Base-by-base conservation (phyloP, 1,139 yeast species). In the Blastobotrys niveus region DNA sequence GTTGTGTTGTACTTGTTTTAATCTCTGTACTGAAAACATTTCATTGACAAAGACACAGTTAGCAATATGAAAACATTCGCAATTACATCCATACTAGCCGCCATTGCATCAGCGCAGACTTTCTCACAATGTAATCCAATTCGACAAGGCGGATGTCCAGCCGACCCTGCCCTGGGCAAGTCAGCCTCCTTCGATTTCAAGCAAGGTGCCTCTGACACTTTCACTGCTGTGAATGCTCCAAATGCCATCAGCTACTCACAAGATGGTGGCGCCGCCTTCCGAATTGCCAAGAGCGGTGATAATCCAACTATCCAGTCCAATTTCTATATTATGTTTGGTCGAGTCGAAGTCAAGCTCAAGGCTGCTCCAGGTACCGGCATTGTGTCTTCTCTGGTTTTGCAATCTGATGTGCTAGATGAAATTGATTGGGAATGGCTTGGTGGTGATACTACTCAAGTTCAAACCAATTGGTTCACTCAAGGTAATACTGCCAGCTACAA, bases 391-490 rank as follows among this genome's bases (percentile, higher is more conserved):
- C 79, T 86, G 55, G 85, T 80, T 54, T 70, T 87, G 50, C 93
- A 85, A 62, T 79, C 88, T 55, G 95, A 87, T 61, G 94, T 82
- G 56, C 68, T 80, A 50, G 95, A 87, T 63, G 95, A 87, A 66
- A 77, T 87, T 40, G 95, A 87, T 66, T 64, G 84, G 42, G 95
- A 87, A 63, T 80, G 91, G 76, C 71, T 83, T 45, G 95, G 96
- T 20, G 77, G 83, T 44, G 89, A 84, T 58, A 71, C 70, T 21
- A 70, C 76, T 34, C 78, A 82, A 58, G 79, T 83, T 57, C 95
- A 85, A 65, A 73, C 91, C 29, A 87, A 87, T 63, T 87, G 66
- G 63, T 87, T 85, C 65, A 76, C 86, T 32, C 82, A 85, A 61
- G 96, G 95, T 49, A 69, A 81, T 53, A 77, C 84, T 2, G 61